Evolutionary conservation across 1,139 yeast genomes (phyloP).

Genomic region (Pichia sp.): DNA sequence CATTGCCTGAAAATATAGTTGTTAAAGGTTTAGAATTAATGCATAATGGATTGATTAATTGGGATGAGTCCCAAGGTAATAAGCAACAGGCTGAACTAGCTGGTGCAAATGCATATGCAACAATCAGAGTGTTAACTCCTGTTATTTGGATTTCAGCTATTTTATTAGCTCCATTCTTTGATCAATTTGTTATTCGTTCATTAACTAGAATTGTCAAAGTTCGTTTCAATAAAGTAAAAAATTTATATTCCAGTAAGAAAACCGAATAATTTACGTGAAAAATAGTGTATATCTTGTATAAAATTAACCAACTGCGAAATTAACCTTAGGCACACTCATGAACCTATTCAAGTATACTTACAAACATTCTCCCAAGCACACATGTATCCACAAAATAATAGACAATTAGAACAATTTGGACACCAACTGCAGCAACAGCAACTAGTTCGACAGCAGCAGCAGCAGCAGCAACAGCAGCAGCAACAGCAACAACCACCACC

Average conservation of each 20-base stretch:
- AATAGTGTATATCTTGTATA: background rate
- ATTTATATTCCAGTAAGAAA: background rate
- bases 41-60: conserved; percentile 36
- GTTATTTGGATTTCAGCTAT: conserved; percentile 37
- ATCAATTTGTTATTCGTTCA: conserved; percentile 51
- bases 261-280: background rate
- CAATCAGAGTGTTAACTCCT: conserved; percentile 48
- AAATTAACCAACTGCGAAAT: background rate
- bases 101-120: conserved; percentile 85
- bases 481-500: background rate
- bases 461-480: background rate
- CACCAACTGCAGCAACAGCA: background rate
- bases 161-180: conserved; percentile 63
- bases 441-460: conserved; percentile 8
- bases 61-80: conserved; percentile 36
- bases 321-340: no score
- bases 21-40: conserved; percentile 56
- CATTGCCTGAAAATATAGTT: conserved; percentile 61
- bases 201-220: conserved; percentile 30
- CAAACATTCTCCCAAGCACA: background rate
- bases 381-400: background rate
- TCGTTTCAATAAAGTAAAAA: conserved; percentile 21
- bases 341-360: no score
- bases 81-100: conserved; percentile 51
- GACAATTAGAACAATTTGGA: background rate